Evolutionary conservation across 805 yeast species (phyloP), one percentile per base, ranked within the genome.

Genomic region (Candida morakotiae): DNA sequence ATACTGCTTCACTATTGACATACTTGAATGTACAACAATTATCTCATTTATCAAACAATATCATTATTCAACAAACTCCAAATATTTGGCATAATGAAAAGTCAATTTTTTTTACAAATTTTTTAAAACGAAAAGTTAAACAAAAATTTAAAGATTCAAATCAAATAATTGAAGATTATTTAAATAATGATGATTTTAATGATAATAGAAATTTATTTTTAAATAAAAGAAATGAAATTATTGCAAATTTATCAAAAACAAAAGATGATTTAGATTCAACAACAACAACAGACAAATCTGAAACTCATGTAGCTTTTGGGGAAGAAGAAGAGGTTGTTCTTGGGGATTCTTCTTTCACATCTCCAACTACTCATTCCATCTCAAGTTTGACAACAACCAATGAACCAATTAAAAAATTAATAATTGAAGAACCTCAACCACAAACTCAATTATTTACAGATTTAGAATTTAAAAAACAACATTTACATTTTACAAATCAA

Each of bases 11-110:
- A 10, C 25, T 39, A n/a, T 20, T 39, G 15, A 21, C 31, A 5
- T 25, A 33, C 5, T 21, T 39, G 20, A 20, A 22, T 16, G 10
- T 22, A 2, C 31, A 34, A 9, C 34, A 29, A n/a, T n/a, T 35
- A 9, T 23, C 35, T 11, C 23, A 39, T 13, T 1, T 15, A 7
- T 22, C 35, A 4, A 29, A 25, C 15, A 17, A 26, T 25, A 15
- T 39, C 9, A 28, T 39, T 29, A 14, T 39, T 11, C 33, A 38
- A 9, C 29, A 38, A 10, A 15, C 28, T 5, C 42, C 42, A 2
- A 28, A n/a, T 14, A 31, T 39, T 4, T 39, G 38, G 38, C 29
- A 39, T 30, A 27, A 34, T 26, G 38, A 39, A 20, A 34, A 26
- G 13, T 21, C 28, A 17, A 27, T 26, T 5, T 31, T 37, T n/a